These are phyloP conservation scores for Trifolium fragiferum DNA, from an alignment of 306 rosid species.

Conservation along the genomic window DNA sequence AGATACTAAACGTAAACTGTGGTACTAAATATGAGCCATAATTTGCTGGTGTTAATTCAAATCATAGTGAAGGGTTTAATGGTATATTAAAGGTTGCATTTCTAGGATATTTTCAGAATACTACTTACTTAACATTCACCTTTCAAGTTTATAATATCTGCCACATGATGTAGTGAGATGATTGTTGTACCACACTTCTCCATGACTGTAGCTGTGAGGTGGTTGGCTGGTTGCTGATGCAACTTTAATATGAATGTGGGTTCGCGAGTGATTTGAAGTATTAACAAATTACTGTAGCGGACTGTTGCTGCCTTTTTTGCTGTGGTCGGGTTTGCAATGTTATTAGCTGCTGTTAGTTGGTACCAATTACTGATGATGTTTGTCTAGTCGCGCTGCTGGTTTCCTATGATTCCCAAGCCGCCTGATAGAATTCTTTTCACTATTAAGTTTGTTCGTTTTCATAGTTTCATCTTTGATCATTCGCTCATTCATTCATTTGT, in stretches of 20 bases:
- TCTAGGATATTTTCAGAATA: constrained; percentile 41
- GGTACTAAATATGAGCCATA: constrained; percentile 47
- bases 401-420: constrained; percentile 44
- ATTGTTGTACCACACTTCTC: constrained; percentile 53
- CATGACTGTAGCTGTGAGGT: constrained; percentile 58
- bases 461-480: neutral
- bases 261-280: constrained; percentile 52
- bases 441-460: constrained; percentile 17
- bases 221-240: constrained; percentile 67
- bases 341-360: constrained; percentile 44
- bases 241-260: constrained; percentile 50
- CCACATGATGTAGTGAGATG: constrained; percentile 62
- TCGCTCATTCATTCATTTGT: constrained; percentile 20
- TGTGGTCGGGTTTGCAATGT: constrained; percentile 55
- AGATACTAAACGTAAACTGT: constrained; percentile 45
- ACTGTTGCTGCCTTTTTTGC: constrained; percentile 57
- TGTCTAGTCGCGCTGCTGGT: constrained; percentile 53
- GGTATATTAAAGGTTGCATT: constrained; percentile 50
- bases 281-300: constrained; percentile 53
- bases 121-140: constrained; percentile 38
- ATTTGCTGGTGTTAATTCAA: constrained; percentile 44
- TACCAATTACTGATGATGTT: constrained; percentile 38
- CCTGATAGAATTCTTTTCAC: constrained; percentile 26
- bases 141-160: constrained; percentile 46
- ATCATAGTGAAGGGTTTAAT: constrained; percentile 39